Conservation (phyloP, 192 early-diverging fungal genomes). For the Coemansia sp. region DNA sequence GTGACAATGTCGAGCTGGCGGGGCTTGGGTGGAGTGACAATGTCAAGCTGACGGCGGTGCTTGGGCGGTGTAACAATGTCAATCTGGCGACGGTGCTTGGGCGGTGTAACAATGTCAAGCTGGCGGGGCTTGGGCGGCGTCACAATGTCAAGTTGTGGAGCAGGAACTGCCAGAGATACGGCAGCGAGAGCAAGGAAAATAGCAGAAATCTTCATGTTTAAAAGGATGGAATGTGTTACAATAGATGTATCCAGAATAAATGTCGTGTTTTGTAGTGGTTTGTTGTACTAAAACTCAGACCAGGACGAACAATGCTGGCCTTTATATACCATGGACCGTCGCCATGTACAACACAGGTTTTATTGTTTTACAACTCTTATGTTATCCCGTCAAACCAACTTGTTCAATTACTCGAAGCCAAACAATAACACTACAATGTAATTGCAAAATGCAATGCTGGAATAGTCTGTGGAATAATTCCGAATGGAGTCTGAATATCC, state of each 20-base stretch:
- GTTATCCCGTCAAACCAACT: no score
- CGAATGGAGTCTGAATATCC: no score
- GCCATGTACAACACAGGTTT: no score
- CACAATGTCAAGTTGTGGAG: neutral
- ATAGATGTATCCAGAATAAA: neutral
- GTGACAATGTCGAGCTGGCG: no score
- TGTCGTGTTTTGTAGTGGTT: no score
- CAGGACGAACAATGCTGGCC: no score
- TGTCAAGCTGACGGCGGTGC: no score
- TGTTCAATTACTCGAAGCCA: neutral
- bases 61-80: no score
- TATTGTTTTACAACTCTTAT: no score
- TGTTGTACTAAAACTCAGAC: no score
- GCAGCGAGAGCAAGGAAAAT: neutral
- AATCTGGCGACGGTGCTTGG: neutral
- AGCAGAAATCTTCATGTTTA: neutral
- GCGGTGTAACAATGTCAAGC: neutral
- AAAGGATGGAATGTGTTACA: neutral
- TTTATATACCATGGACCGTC: no score
- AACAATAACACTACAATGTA: neutral
- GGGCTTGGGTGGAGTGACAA: no score
- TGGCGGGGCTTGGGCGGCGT: neutral
- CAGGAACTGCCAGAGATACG: neutral
- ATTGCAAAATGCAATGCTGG: neutral
- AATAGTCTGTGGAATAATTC: neutral